phyloP scores from a whole-genome alignment of 805 yeast genomes.

The Candida vaughaniae region DNA sequence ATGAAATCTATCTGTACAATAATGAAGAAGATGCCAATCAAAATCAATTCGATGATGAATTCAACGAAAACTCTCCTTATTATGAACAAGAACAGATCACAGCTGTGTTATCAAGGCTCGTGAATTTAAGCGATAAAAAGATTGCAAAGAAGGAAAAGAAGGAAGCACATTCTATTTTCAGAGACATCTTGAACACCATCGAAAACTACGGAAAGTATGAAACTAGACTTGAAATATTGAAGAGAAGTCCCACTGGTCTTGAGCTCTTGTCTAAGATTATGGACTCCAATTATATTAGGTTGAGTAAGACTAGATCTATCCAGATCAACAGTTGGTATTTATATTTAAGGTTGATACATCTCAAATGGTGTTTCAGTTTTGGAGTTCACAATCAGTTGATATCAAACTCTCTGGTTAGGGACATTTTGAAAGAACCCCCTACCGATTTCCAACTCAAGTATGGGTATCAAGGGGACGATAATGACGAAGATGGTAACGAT shows the following conservation, averaged over 20 bases:
- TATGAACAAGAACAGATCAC: conserved; percentile 50
- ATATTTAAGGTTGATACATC: conserved; percentile 45
- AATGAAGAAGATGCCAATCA: conserved; percentile 29
- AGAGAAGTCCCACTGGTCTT: conserved; percentile 33
- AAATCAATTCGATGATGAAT: conserved; percentile 43
- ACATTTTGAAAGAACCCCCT: conserved; percentile 36
- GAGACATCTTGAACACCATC: conserved; percentile 54
- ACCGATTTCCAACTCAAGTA: conserved; percentile 23
- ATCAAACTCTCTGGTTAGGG: conserved; percentile 32
- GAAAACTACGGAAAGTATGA: conserved; percentile 35
- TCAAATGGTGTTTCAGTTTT: conserved; percentile 52
- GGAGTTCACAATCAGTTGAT: conserved; percentile 52
- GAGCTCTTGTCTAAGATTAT: conserved; percentile 31
- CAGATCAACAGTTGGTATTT: conserved; percentile 52
- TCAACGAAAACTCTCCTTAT: conserved; percentile 49
- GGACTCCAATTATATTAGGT: conserved; percentile 37
- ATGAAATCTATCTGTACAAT: conserved; percentile 52
- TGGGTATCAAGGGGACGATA: conserved; percentile 14
- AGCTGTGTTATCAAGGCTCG: conserved; percentile 39
- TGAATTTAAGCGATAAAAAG: conserved; percentile 54
- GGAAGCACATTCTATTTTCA: conserved; percentile 56
- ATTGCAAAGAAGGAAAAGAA: conserved; percentile 63
- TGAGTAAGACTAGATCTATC: conserved; percentile 46
- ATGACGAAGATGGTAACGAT: conserved; percentile 12
- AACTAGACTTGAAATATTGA: conserved; percentile 35